These are phyloP conservation scores for Phytophthora ramorum DNA, from an alignment of 352 stramenopile species.

Conservation along the genomic window DNA sequence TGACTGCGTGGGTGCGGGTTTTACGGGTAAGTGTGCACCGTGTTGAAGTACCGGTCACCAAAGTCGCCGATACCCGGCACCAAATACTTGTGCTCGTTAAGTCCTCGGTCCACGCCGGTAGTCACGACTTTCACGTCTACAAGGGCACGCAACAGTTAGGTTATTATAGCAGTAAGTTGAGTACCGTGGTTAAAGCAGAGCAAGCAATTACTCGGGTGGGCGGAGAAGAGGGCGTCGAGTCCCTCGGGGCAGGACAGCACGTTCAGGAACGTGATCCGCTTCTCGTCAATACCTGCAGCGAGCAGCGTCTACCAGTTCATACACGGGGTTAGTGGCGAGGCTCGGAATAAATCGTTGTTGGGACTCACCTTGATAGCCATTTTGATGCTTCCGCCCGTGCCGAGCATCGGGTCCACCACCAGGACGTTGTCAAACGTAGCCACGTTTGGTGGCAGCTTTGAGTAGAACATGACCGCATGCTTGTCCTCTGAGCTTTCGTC, in stretches of 20 bases:
- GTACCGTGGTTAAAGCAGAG: background rate
- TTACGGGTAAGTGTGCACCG: constrained; percentile 31
- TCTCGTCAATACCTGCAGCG: constrained; percentile 78
- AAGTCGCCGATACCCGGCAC: constrained; percentile 96
- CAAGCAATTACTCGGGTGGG: constrained; percentile 59
- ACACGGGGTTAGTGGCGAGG: background rate
- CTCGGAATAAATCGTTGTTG: background rate
- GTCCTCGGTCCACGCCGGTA: constrained; percentile 72
- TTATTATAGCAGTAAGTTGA: constrained; percentile 2
- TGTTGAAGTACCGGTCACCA: constrained; percentile 93
- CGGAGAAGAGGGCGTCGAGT: constrained; percentile 70
- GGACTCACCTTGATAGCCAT: constrained; percentile 84
- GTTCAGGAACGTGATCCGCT: constrained; percentile 95
- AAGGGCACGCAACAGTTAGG: constrained; percentile 1
- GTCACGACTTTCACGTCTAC: constrained; percentile 82
- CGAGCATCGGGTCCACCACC: constrained; percentile 97
- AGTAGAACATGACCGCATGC: constrained; percentile 92
- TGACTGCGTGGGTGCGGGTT: background rate
- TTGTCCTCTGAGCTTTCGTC: constrained; percentile 91
- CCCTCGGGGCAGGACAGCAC: constrained; percentile 93
- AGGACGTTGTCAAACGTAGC: constrained; percentile 83
- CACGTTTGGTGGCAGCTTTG: constrained; percentile 91
- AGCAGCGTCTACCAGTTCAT: constrained; percentile 61
- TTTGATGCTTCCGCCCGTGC: constrained; percentile 89
- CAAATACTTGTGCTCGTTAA: constrained; percentile 96